These are phyloP conservation scores for Lenwebbia sp. DNA, from an alignment of 345 rosid genomes.

Conservation along the genomic window DNA sequence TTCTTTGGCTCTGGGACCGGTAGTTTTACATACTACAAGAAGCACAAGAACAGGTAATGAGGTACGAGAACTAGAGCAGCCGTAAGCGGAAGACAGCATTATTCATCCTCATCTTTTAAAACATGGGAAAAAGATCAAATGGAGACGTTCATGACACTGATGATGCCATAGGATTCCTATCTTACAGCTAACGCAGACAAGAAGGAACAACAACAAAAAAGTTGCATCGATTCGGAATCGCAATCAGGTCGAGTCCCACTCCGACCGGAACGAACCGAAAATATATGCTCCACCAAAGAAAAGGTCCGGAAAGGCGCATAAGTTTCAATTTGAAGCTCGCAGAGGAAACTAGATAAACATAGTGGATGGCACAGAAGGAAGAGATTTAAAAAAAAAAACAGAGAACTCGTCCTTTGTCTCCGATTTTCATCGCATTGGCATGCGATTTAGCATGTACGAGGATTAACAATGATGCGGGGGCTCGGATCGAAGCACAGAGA, in stretches of 20 bases:
- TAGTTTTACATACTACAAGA: constrained; percentile 4
- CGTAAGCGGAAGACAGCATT: background rate
- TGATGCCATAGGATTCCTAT: background rate
- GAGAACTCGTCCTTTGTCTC: background rate
- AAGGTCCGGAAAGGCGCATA: no score
- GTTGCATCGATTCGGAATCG: background rate
- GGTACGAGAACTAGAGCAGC: background rate
- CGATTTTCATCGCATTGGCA: background rate
- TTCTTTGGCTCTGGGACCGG: background rate
- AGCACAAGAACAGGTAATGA: background rate
- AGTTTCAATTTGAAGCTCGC: no score
- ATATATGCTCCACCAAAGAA: no score
- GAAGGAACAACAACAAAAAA: no score
- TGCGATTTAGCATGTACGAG: background rate
- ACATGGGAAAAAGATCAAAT: background rate
- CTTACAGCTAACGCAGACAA: no score
- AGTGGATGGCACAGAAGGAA: no score
- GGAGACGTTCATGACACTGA: background rate
- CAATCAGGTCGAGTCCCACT: background rate
- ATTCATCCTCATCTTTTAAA: background rate
- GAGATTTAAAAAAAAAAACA: no score
- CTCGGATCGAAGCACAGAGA: no score
- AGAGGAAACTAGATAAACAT: no score
- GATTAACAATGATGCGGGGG: background rate
- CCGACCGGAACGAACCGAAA: background rate